Conservation (phyloP, 2,329 filamentous ascomycete species). For the Passalora sequoiae region DNA sequence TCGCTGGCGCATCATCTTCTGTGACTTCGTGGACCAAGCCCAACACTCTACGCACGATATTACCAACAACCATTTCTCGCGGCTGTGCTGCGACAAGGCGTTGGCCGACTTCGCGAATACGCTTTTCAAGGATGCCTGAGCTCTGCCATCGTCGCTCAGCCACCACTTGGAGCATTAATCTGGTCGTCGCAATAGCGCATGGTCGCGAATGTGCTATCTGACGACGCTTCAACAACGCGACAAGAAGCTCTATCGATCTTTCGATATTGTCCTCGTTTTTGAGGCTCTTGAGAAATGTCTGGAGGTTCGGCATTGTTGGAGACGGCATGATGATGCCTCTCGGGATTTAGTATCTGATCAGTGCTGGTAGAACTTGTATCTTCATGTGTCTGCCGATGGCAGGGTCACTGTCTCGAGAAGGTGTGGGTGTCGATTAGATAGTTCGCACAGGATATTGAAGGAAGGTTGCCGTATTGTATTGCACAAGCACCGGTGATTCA, state of each 20-base stretch:
- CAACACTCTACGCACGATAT: slow-evolving; percentile 85
- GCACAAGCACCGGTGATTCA: too few relatives aligned
- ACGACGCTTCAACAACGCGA: slow-evolving; percentile 80
- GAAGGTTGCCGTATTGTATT: too few relatives aligned
- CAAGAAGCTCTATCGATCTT: slow-evolving; percentile 74
- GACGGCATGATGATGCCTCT: slow-evolving; percentile 57
- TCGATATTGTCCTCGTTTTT: slow-evolving; percentile 67
- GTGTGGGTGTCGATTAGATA: too few relatives aligned
- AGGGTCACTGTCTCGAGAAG: too few relatives aligned
- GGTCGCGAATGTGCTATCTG: slow-evolving; percentile 84
- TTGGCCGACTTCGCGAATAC: slow-evolving; percentile 72
- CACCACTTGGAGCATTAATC: slow-evolving; percentile 81
- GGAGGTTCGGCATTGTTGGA: slow-evolving; percentile 64
- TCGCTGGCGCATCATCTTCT: slow-evolving; percentile 54
- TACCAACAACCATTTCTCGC: slow-evolving; percentile 85
- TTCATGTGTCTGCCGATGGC: too few relatives aligned
- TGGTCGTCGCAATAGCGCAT: slow-evolving; percentile 85
- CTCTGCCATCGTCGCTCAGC: slow-evolving; percentile 73
- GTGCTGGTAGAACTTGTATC: too few relatives aligned
- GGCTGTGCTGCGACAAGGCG: slow-evolving; percentile 78
- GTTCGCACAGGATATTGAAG: too few relatives aligned
- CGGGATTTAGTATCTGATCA: too few relatives aligned
- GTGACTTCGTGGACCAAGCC: slow-evolving; percentile 89
- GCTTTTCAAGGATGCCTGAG: slow-evolving; percentile 70
- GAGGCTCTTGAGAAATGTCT: slow-evolving; percentile 72